A percentile compares a stretch with the other conserved stretches of the same genome.
phyloP scores from a whole-genome alignment of 2,329 filamentous ascomycete genomes.

The Clarireedia paspali region DNA sequence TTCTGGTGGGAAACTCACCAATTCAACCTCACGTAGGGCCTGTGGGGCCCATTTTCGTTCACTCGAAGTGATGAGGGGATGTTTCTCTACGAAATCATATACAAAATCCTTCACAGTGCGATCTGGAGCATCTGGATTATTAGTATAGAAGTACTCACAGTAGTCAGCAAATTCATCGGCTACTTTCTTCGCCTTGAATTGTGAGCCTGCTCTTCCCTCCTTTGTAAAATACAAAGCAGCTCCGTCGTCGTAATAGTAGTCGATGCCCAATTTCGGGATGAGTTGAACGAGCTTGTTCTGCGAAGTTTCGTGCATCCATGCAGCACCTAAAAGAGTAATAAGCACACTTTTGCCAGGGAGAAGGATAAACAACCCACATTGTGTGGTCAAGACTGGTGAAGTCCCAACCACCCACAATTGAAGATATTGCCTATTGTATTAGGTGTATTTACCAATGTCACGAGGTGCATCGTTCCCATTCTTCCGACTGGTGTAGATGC shows the following conservation, averaged over 20 bases:
- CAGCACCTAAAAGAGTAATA: conserved; percentile 30
- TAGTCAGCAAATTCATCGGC: conserved; percentile 38
- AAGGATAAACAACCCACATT: conserved; percentile 27
- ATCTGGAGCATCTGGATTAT: conserved; percentile 34
- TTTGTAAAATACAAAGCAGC: conserved; percentile 35
- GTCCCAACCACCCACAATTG: conserved; percentile 26
- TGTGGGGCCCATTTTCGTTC: conserved; percentile 38
- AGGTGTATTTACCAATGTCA: conserved; percentile 35
- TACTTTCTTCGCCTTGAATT: conserved; percentile 40
- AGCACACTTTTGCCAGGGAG: conserved; percentile 20
- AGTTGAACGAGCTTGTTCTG: conserved; percentile 37
- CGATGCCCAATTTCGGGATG: conserved; percentile 34
- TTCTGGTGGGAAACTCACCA: conserved; percentile 13
- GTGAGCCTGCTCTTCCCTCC: conserved; percentile 35
- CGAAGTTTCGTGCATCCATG: conserved; percentile 39
- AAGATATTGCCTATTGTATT: conserved; percentile 25
- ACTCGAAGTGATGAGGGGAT: conserved; percentile 34
- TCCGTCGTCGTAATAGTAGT: conserved; percentile 39
- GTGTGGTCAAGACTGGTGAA: conserved; percentile 21
- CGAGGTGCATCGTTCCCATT: conserved; percentile 27
- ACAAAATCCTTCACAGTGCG: conserved; percentile 34
- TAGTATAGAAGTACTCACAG: conserved; percentile 34
- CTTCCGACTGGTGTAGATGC: conserved; percentile 33
- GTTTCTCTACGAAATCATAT: conserved; percentile 33
- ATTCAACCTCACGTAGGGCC: conserved; percentile 35